Conservation (phyloP, 768 basidiomycete genomes). For the Plicaturopsis crispa region DNA sequence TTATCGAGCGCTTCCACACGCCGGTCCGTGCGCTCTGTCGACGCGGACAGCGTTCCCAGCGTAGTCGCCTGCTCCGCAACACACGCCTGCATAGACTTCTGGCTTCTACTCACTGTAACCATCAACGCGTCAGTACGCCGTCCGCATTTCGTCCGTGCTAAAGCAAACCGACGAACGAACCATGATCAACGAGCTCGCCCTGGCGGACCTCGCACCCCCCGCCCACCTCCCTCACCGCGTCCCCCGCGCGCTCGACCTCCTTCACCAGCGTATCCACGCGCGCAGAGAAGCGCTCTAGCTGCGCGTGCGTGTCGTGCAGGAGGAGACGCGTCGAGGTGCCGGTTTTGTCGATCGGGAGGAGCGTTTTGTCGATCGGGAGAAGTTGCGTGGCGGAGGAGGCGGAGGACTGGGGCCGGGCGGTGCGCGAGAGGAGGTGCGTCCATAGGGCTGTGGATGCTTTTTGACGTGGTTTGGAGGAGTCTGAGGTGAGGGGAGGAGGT, state of each 20-base stretch:
- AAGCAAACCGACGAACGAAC: not conserved
- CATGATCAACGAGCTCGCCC: not conserved
- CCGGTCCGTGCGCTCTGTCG: not conserved
- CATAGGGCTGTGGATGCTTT: not conserved
- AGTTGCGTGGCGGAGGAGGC: slow-evolving; percentile 30
- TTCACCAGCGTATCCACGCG: slow-evolving; percentile 44
- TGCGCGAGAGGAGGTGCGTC: not conserved
- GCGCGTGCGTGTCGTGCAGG: slow-evolving; percentile 65
- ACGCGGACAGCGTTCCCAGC: not conserved
- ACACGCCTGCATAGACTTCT: not conserved
- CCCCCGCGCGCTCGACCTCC: not conserved
- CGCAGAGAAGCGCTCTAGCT: slow-evolving; percentile 59
- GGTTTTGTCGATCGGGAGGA: slow-evolving; percentile 47
- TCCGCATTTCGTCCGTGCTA: not conserved
- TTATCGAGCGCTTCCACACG: not conserved
- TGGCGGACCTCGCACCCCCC: not conserved
- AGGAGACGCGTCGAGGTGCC: slow-evolving; percentile 67
- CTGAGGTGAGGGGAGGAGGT: too few species aligned
- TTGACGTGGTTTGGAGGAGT: too few species aligned
- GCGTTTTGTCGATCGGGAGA: not conserved
- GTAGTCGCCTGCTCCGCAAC: not conserved
- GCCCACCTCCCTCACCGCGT: not conserved
- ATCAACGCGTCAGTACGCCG: not conserved
- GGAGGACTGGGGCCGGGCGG: slow-evolving; percentile 15
- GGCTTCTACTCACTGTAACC: not conserved